These are phyloP conservation scores for Clonostachys rhizophaga DNA, from an alignment of 2,329 filamentous ascomycete species.

Conservation along the genomic window DNA sequence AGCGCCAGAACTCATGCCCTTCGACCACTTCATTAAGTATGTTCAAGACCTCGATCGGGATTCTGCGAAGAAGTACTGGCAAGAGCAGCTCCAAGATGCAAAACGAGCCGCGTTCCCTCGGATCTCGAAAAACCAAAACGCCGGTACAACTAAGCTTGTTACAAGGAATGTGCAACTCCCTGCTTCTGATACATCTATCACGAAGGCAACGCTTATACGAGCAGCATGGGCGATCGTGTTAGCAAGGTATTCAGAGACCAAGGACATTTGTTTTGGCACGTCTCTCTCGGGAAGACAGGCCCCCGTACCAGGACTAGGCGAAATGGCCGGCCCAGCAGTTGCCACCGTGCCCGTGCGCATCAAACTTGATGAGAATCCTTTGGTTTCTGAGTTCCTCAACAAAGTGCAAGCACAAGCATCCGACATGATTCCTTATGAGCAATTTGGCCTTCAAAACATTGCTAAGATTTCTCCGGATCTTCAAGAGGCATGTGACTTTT, in stretches of 20 bases:
- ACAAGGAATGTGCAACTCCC: not conserved
- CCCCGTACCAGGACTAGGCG: constrained; percentile 8
- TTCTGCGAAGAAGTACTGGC: not conserved
- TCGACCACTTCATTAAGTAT: constrained; percentile 6
- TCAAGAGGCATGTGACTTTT: not conserved
- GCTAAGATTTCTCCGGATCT: not conserved
- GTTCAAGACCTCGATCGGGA: not conserved
- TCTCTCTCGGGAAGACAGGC: constrained; percentile 11
- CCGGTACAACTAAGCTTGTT: not conserved
- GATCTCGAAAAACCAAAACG: not conserved
- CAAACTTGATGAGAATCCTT: not conserved
- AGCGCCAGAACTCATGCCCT: constrained; percentile 1
- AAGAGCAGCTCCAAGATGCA: not conserved
- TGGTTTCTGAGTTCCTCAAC: constrained; percentile 1
- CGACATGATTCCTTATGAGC: not conserved
- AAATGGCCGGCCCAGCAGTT: constrained; percentile 11
- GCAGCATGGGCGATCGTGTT: constrained; percentile 18
- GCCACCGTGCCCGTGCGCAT: constrained; percentile 8
- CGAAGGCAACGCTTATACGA: constrained; percentile 11
- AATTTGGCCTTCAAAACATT: not conserved
- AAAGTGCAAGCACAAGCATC: constrained; percentile 4
- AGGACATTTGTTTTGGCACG: constrained; percentile 12
- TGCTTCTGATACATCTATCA: constrained; percentile 1
- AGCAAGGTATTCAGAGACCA: constrained; percentile 7
- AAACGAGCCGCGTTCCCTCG: constrained; percentile 1